Percentiles rank a stretch among this genome's conserved stretches.
Conservation (phyloP, 176 grass and related monocot genomes). For the Ananas comosus region DNA sequence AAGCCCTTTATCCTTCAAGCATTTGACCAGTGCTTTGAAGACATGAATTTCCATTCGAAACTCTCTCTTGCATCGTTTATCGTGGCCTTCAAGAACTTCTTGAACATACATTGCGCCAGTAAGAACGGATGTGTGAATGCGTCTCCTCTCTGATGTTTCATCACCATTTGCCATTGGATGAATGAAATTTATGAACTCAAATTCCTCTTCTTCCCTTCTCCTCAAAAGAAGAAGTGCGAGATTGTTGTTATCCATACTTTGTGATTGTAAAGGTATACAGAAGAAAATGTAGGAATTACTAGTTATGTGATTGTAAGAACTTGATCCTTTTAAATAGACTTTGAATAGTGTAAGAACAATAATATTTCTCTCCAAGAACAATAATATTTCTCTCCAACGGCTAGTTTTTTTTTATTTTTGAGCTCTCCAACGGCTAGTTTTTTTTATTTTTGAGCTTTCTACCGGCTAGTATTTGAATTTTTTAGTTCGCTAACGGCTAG, state of each 20-base stretch:
- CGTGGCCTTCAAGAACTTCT: neutral
- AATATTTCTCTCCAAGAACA: too few species aligned
- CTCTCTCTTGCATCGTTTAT: neutral
- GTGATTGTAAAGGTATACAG: too few species aligned
- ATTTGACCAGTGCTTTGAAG: neutral
- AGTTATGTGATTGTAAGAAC: too few species aligned
- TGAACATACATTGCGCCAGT: neutral
- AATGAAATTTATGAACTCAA: neutral
- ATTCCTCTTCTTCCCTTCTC: neutral
- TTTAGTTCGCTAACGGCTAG: too few species aligned
- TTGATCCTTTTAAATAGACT: too few species aligned
- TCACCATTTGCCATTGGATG: neutral
- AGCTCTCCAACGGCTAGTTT: neutral
- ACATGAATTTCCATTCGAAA: neutral
- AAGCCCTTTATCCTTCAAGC: neutral
- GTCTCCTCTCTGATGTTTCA: neutral
- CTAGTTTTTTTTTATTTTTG: neutral
- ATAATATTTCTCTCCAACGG: too few species aligned
- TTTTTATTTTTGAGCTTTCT: neutral
- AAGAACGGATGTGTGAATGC: neutral
- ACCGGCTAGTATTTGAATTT: too few species aligned
- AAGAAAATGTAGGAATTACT: too few species aligned
- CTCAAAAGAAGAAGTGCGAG: too few species aligned
- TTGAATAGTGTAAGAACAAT: too few species aligned
- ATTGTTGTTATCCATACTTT: too few species aligned